Percentiles rank a stretch among this genome's conserved stretches.
Evolutionary conservation across 345 rosid genomes (phyloP).

Genomic region (Sonneratia alba): DNA sequence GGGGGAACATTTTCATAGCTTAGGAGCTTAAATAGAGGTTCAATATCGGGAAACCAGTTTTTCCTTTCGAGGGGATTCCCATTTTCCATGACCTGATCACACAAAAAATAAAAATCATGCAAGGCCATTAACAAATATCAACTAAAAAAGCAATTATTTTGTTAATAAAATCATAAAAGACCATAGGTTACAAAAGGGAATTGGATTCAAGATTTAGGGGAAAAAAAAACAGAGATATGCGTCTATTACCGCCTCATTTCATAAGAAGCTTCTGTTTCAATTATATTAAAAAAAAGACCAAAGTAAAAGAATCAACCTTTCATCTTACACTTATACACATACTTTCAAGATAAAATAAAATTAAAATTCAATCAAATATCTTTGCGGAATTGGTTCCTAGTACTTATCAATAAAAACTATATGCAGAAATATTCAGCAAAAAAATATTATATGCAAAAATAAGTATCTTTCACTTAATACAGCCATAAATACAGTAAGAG

Average conservation of each 20-base stretch:
- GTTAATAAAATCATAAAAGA: background rate
- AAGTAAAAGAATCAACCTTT: background rate
- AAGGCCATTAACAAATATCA: background rate
- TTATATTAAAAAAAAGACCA: background rate
- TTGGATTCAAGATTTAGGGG: background rate
- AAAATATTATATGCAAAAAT: background rate
- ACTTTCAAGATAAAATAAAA: background rate
- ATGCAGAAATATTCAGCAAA: background rate
- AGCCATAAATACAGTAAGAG: background rate
- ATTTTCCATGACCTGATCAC: constrained; percentile 59
- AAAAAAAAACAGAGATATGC: background rate
- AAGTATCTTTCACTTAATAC: background rate
- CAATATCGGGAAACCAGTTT: constrained; percentile 87
- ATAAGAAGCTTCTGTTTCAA: background rate
- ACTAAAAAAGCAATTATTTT: background rate
- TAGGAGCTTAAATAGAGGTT: constrained; percentile 94
- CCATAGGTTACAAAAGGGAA: background rate
- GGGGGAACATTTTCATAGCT: constrained; percentile 91
- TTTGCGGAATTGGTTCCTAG: background rate
- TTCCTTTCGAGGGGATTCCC: constrained; percentile 76
- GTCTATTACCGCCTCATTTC: background rate
- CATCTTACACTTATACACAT: background rate
- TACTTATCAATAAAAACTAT: background rate
- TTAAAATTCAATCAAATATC: background rate
- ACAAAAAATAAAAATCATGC: constrained; percentile 3